Conservation (phyloP, 352 stramenopile genomes). For the Phytopythium delawarense region DNA sequence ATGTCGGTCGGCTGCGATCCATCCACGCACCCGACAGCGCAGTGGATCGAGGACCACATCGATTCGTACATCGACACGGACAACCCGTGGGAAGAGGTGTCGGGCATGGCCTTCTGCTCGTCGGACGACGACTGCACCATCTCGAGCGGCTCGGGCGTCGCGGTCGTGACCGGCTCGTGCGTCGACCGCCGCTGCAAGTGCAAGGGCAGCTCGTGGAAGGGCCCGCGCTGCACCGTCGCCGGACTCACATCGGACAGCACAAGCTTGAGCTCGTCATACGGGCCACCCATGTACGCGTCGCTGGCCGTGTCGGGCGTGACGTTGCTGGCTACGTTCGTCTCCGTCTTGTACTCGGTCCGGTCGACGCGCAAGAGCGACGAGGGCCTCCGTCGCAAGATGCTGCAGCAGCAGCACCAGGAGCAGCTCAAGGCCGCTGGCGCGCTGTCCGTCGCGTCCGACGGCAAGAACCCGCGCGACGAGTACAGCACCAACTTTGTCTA, state of each 20-base stretch:
- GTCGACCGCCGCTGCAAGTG: neutral
- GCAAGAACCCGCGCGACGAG: neutral
- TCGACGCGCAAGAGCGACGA: neutral
- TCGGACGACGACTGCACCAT: neutral
- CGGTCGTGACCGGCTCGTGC: neutral
- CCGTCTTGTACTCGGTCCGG: neutral
- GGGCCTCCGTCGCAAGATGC: neutral
- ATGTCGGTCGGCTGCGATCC: slow-evolving; percentile 20
- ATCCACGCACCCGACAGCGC: slow-evolving; percentile 16
- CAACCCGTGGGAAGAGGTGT: slow-evolving; percentile 26
- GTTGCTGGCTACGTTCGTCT: neutral
- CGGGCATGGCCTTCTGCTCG: neutral
- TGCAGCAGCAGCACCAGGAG: neutral
- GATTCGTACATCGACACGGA: slow-evolving; percentile 16
- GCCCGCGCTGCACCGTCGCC: neutral
- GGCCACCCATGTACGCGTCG: neutral
- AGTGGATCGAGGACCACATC: slow-evolving; percentile 24
- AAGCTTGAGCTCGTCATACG: neutral
- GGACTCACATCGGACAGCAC: neutral
- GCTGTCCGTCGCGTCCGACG: too few relatives aligned
- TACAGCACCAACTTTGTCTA: neutral
- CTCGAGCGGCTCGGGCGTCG: neutral
- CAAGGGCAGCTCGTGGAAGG: neutral
- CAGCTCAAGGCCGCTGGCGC: neutral
- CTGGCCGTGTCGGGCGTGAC: neutral